Evolutionary conservation across 306 rosid species (phyloP).

Genomic region (Betula pendula): DNA sequence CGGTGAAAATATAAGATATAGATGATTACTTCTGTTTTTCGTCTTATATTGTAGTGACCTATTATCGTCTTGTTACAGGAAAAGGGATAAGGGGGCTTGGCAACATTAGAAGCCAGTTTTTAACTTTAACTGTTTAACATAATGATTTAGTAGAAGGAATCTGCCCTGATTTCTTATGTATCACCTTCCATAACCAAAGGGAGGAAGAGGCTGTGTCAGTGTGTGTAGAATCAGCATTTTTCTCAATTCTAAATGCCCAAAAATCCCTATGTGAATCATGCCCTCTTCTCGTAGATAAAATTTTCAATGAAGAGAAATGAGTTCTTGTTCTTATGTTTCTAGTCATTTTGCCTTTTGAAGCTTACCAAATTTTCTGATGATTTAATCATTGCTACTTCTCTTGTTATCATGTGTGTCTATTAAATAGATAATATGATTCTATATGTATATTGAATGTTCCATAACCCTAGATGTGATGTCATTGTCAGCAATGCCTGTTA

Average conservation of each 20-base stretch:
- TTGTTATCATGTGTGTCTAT: not conserved
- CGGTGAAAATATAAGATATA: not conserved
- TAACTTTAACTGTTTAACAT: not conserved
- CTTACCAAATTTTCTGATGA: not conserved
- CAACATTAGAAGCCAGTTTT: not conserved
- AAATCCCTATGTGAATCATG: not conserved
- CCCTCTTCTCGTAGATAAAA: not conserved
- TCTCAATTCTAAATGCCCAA: not conserved
- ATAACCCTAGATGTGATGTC: not conserved
- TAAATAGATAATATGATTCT: not conserved
- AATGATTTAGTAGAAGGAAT: not conserved
- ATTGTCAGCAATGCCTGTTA: not conserved
- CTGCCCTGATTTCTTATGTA: not conserved
- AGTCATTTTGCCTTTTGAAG: not conserved
- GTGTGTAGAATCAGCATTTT: not conserved
- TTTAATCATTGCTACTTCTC: not conserved
- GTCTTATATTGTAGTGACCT: constrained; percentile 1
- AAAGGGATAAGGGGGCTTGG: not conserved
- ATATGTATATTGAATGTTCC: not conserved
- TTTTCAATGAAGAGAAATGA: not conserved
- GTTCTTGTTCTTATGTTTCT: not conserved
- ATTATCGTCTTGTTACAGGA: not conserved
- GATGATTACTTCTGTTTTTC: not conserved
- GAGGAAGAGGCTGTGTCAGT: not conserved
- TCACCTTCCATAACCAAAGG: not conserved